Conservation (phyloP, 345 rosid species). For the Hevea brasiliensis region DNA sequence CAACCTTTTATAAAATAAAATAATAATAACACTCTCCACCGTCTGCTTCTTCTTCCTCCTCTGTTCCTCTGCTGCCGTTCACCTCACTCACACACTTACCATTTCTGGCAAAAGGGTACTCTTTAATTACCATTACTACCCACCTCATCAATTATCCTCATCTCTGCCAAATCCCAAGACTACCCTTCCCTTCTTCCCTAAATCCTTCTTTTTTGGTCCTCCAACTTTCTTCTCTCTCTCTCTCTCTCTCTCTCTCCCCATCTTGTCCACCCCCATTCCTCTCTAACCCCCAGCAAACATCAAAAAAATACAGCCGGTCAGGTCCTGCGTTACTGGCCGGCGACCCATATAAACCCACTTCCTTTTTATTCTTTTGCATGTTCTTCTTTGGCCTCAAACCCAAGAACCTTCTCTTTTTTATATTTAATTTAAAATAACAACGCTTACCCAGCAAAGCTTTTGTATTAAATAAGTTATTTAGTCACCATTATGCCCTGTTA, state of each 20-base stretch:
- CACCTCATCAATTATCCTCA: neutral
- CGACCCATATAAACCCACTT: neutral
- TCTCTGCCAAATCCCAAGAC: neutral
- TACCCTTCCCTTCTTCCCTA: neutral
- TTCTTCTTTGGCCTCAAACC: neutral
- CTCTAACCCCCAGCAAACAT: neutral
- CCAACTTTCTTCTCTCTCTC: neutral
- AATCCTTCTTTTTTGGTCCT: neutral
- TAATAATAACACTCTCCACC: neutral
- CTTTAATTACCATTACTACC: neutral
- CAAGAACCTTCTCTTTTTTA: conserved; percentile 4
- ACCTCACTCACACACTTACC: neutral
- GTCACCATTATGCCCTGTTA: conserved; percentile 5
- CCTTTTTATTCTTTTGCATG: neutral
- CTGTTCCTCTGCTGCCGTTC: neutral
- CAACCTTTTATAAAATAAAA: no score
- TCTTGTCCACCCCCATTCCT: neutral
- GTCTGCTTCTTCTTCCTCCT: neutral
- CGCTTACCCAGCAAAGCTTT: conserved; percentile 1
- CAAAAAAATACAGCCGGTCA: neutral
- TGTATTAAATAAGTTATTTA: neutral
- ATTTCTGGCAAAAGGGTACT: neutral
- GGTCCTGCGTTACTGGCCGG: neutral
- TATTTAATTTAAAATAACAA: neutral
- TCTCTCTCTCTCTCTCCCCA: neutral